Percentiles rank a stretch among this genome's conserved stretches.
Evolutionary conservation across 257 asterid species (phyloP).

Genomic region (Scutellaria baicalensis): DNA sequence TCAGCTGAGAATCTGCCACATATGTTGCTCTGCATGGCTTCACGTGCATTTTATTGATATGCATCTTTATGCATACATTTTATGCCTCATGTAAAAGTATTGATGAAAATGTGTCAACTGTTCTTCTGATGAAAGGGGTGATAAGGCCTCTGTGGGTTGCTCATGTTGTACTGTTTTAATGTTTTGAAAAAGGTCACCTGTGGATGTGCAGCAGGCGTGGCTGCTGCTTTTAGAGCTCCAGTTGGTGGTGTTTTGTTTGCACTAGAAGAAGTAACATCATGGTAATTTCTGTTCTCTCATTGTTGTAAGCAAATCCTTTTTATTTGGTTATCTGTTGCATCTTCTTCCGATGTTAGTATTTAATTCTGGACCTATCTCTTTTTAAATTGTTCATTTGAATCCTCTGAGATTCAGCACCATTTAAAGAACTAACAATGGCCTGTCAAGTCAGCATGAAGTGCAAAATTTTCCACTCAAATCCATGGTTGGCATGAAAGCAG

Average conservation of each 20-base stretch:
- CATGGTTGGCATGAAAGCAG: background rate
- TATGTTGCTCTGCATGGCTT: background rate
- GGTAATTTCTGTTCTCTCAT: constrained; percentile 43
- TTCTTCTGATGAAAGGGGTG: constrained; percentile 22
- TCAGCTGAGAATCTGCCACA: background rate
- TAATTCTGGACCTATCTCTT: background rate
- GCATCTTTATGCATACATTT: constrained; percentile 4
- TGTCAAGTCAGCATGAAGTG: background rate
- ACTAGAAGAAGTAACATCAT: constrained; percentile 95
- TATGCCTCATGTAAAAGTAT: constrained; percentile 2
- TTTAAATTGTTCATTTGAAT: constrained; percentile 2
- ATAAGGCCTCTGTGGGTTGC: constrained; percentile 29
- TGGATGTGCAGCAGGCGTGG: constrained; percentile 99
- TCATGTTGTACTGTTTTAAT: constrained; percentile 41
- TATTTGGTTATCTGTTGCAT: background rate
- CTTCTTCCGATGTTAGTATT: background rate
- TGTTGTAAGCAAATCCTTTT: background rate
- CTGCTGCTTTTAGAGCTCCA: constrained; percentile 99
- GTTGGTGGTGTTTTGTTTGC: constrained; percentile 99
- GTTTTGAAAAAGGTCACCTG: constrained; percentile 88
- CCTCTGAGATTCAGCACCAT: background rate
- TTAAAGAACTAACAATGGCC: background rate
- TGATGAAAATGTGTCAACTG: background rate
- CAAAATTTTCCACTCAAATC: background rate
- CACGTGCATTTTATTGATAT: constrained; percentile 1